Conservation (phyloP, 106 monocot genomes). For the Phalaenopsis aphrodite region DNA sequence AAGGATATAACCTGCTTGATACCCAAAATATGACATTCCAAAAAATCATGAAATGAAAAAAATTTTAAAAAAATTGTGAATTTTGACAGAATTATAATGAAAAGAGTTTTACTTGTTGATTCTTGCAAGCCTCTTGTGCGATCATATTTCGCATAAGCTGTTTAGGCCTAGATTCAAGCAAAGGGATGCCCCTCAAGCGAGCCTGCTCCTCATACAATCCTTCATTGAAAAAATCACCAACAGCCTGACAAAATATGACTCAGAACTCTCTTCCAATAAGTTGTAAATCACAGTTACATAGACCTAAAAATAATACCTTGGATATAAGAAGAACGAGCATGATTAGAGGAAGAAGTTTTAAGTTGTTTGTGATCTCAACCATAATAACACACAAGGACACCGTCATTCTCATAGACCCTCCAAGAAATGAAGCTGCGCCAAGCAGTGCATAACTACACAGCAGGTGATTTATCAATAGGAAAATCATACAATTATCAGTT, state of each 20-base stretch:
- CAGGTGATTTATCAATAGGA: background rate
- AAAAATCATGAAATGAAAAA: background rate
- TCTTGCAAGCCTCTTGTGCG: slow-evolving; percentile 79
- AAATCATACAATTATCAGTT: background rate
- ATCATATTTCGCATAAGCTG: slow-evolving; percentile 85
- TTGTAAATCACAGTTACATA: background rate
- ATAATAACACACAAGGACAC: slow-evolving; percentile 99
- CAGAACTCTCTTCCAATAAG: background rate
- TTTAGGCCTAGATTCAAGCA: slow-evolving; percentile 87
- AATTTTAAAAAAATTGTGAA: background rate
- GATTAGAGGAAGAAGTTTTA: slow-evolving; percentile 86
- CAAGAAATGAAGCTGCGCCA: slow-evolving; percentile 99
- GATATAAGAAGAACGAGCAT: slow-evolving; percentile 99
- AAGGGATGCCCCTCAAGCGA: slow-evolving; percentile 78
- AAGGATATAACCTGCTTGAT: slow-evolving; percentile 60
- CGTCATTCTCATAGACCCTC: slow-evolving; percentile 99
- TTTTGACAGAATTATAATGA: background rate
- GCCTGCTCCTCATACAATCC: slow-evolving; percentile 92
- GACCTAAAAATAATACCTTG: slow-evolving; percentile 43
- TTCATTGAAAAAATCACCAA: slow-evolving; percentile 96
- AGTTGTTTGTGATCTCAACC: slow-evolving; percentile 99
- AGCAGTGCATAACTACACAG: slow-evolving; percentile 84
- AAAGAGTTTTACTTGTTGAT: slow-evolving; percentile 48
- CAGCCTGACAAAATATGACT: slow-evolving; percentile 51
- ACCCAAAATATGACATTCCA: background rate